phyloP scores from a whole-genome alignment of 176 grass and related monocot species.

The Musa schizocarpa region DNA sequence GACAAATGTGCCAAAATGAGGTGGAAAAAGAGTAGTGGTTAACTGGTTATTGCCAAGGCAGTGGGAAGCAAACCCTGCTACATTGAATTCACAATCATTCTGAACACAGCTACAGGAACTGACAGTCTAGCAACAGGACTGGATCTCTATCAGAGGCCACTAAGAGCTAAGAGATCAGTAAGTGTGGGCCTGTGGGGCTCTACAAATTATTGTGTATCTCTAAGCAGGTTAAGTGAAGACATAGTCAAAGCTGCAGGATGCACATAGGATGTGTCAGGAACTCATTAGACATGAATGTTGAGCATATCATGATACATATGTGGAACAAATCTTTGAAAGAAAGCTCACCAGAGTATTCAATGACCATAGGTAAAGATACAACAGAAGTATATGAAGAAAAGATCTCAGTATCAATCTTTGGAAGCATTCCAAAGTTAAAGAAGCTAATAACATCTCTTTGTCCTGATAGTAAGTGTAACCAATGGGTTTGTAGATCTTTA shows the following conservation, averaged over 20 bases:
- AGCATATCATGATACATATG: background rate
- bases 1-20: background rate
- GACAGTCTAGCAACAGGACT: background rate
- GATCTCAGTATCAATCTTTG: background rate
- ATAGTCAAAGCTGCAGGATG: background rate
- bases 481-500: background rate
- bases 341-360: background rate
- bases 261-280: background rate
- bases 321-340: background rate
- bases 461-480: background rate
- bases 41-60: background rate
- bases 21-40: background rate
- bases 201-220: background rate
- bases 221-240: background rate
- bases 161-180: background rate
- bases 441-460: background rate
- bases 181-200: background rate
- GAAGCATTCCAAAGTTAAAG: background rate
- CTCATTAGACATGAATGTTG: background rate
- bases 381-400: background rate
- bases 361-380: background rate
- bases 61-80: constrained; percentile 8
- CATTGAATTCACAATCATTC: background rate
- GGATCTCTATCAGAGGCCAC: background rate
- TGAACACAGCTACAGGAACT: background rate